Conservation (phyloP, 768 basidiomycete species). For the Amanita jacksonii region DNA sequence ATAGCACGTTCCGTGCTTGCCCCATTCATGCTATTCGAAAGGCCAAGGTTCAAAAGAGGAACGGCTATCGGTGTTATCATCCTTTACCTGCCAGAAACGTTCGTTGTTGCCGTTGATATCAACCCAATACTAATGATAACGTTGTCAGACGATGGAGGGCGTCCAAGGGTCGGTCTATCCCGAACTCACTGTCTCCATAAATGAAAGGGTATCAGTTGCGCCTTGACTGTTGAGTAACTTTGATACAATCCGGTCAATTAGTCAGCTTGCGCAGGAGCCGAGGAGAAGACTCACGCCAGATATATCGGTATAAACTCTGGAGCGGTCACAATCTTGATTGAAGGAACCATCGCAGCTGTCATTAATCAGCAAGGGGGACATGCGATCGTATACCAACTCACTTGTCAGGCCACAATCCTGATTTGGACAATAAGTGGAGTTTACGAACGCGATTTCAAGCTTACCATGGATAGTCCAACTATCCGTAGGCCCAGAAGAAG, state of each 20-base stretch:
- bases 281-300: conserved; percentile 22
- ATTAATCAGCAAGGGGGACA: neutral
- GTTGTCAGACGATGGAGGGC: neutral
- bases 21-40: conserved; percentile 45
- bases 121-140: conserved; percentile 35
- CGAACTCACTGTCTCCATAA: conserved; percentile 30
- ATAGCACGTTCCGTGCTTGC: conserved; percentile 43
- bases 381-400: neutral
- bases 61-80: neutral
- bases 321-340: conserved; percentile 32
- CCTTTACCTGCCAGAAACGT: conserved; percentile 47
- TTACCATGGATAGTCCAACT: conserved; percentile 54
- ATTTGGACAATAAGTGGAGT: neutral
- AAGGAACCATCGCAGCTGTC: conserved; percentile 40
- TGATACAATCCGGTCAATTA: neutral
- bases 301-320: conserved; percentile 37
- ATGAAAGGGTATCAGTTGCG: conserved; percentile 39
- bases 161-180: no score
- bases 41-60: neutral
- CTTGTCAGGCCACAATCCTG: conserved; percentile 3
- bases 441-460: conserved; percentile 8
- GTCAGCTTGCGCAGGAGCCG: no score
- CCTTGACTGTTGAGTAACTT: conserved; percentile 43
- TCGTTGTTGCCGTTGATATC: conserved; percentile 42
- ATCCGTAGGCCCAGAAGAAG: conserved; percentile 37